Evolutionary conservation across 257 asterid species (phyloP).

Genomic region (Mentha longifolia): DNA sequence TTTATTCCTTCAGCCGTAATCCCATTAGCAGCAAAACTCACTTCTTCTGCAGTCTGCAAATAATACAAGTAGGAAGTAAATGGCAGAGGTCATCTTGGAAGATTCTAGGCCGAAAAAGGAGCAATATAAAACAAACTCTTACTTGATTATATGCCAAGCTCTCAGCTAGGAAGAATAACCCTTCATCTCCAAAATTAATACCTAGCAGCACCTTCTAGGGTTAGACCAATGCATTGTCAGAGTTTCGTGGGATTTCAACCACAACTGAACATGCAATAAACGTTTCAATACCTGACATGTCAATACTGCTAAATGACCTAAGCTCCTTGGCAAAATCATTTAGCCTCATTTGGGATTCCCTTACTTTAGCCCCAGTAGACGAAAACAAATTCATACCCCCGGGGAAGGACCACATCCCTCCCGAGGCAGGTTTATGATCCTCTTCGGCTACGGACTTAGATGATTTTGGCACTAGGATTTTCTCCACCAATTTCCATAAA

Average conservation of each 20-base stretch:
- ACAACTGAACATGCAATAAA: slow-evolving; percentile 29
- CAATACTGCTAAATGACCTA: slow-evolving; percentile 70
- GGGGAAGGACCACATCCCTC: slow-evolving; percentile 79
- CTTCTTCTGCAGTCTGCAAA: slow-evolving; percentile 93
- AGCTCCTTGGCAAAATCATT: slow-evolving; percentile 96
- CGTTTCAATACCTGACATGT: slow-evolving; percentile 77
- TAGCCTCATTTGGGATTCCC: slow-evolving; percentile 81
- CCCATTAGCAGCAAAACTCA: slow-evolving; percentile 89
- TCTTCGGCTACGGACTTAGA: slow-evolving; percentile 53
- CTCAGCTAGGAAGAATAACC: slow-evolving; percentile 91
- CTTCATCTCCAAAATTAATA: slow-evolving; percentile 88
- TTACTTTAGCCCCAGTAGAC: slow-evolving; percentile 66
- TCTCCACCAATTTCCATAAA: slow-evolving; percentile 92
- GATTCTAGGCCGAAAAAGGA: slow-evolving; percentile 20
- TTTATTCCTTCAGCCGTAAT: slow-evolving; percentile 89
- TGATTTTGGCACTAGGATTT: slow-evolving; percentile 67
- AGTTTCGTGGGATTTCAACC: slow-evolving; percentile 8
- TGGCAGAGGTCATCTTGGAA: slow-evolving; percentile 25
- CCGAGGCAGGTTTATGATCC: slow-evolving; percentile 54
- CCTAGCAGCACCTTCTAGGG: slow-evolving; percentile 58
- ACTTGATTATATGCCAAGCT: slow-evolving; percentile 95
- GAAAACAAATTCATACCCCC: slow-evolving; percentile 78
- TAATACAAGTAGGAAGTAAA: slow-evolving; percentile 20
- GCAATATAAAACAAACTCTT: slow-evolving; percentile 1
- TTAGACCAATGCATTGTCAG: slow-evolving; percentile 41